A percentile compares a stretch with the other conserved stretches of the same genome.
phyloP scores from a whole-genome alignment of 1,139 yeast species.

The Sugiyamaella xylanicola region DNA sequence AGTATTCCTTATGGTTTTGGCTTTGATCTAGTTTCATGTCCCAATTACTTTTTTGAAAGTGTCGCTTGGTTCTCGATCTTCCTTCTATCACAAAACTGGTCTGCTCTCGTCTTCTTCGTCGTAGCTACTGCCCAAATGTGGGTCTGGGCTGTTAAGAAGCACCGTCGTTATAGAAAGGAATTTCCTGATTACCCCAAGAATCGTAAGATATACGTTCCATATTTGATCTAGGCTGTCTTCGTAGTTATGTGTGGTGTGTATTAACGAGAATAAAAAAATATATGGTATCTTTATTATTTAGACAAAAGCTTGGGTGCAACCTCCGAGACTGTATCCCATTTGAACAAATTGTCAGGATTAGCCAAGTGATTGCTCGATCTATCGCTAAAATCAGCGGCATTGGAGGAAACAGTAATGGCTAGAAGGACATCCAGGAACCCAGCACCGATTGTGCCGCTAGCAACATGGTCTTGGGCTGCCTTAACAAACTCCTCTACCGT shows the following conservation, averaged over 20 bases:
- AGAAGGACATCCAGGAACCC: conserved; percentile 29
- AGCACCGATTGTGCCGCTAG: conserved; percentile 26
- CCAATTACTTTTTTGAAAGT: conserved; percentile 89
- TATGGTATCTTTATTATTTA: background rate
- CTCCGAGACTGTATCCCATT: conserved; percentile 47
- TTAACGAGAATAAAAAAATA: background rate
- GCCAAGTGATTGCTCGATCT: conserved; percentile 52
- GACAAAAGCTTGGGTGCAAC: conserved; percentile 21
- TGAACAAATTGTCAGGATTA: conserved; percentile 56
- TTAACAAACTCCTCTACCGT: conserved; percentile 43
- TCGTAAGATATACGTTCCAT: conserved; percentile 70
- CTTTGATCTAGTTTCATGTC: conserved; percentile 52
- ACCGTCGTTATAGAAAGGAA: conserved; percentile 63
- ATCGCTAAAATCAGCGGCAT: conserved; percentile 43
- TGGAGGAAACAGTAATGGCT: conserved; percentile 45
- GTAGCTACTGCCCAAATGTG: conserved; percentile 81
- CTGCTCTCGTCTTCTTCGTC: conserved; percentile 66
- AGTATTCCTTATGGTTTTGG: conserved; percentile 57
- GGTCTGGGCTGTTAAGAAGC: conserved; percentile 76
- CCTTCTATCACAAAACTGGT: conserved; percentile 73
- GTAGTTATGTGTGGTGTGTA: too few relatives aligned
- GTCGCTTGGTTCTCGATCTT: conserved; percentile 73
- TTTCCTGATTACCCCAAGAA: conserved; percentile 77
- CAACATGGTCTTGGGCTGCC: conserved; percentile 38
- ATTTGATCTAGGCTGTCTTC: conserved; percentile 47